Evolutionary conservation across 139 green algal genomes (phyloP).

Genomic region (Tetraselmis striata): DNA sequence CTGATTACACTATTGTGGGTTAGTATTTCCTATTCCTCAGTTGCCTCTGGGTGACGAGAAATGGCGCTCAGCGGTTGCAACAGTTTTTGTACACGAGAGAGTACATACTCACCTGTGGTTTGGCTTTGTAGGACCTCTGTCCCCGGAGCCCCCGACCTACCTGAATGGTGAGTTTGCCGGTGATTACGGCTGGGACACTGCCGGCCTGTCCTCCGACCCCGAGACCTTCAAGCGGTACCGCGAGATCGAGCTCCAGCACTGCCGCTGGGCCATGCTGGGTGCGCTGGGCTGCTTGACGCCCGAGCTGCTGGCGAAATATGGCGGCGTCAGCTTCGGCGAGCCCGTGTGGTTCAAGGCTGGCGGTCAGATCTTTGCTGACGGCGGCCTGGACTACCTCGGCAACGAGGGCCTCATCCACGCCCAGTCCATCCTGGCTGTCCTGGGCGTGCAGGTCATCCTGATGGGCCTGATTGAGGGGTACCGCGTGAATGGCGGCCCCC

Average conservation of each 20-base stretch:
- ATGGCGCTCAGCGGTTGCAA: too few relatives aligned
- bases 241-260: conserved; percentile 14
- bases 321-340: conserved; percentile 20
- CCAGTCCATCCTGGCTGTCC: conserved; percentile 81
- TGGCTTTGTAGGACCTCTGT: not conserved
- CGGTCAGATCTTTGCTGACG: conserved; percentile 40
- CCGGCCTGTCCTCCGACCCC: conserved; percentile 48
- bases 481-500: conserved; percentile 55
- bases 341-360: conserved; percentile 53
- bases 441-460: conserved; percentile 79
- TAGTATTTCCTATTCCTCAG: too few relatives aligned
- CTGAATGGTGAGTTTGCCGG: conserved; percentile 40
- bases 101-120: too few relatives aligned
- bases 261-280: conserved; percentile 18
- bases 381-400: conserved; percentile 75
- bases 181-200: conserved; percentile 23
- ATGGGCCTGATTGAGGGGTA: conserved; percentile 75
- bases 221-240: conserved; percentile 53
- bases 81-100: too few relatives aligned
- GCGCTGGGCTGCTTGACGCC: conserved; percentile 33
- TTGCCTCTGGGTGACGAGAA: too few relatives aligned
- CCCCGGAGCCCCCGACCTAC: conserved; percentile 38
- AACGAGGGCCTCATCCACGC: conserved; percentile 77
- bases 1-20: too few relatives aligned
- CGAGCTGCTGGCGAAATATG: conserved; percentile 29